Evolutionary conservation across 805 yeast species (phyloP), one percentile per base, ranked within the genome.

Genomic region (Yarrowia alimentaria): DNA sequence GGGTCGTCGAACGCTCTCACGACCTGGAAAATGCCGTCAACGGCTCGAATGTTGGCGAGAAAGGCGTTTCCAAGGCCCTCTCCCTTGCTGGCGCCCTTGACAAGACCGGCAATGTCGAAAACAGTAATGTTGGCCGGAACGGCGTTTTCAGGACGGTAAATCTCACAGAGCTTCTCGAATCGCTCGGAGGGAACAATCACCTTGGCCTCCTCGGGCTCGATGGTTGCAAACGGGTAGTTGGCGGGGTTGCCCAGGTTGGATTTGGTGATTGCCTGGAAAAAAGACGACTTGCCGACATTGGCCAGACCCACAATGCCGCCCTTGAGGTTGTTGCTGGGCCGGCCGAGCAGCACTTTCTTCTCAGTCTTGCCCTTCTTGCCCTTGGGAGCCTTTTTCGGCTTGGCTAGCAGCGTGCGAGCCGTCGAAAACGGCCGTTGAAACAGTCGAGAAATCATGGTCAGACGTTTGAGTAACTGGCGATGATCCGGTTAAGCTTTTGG

Each of bases 61-160:
- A 82, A 82, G 37, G 83, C 80, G 67, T 82, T 82, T n/a, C 89
- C 89, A 51, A 82, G 69, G 4, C 89, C 89, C 54, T 79, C 83
- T 35, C 87, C 87, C 33, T 69, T 67, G 16, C 78, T 71, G 9
- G 84, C 79, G 56, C 84, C 83, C 56, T 79, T 70, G 14, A 82
- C 81, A 37, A 82, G 71, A 7, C 89, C 87, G 4, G 87, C 87
- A 57, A 82, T 82, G 61, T 82, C 89, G 55, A 73, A 80, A 11
- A 82, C 71, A 29, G 79, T 78, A 53, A 81, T 67, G 12, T 71
- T 68, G 0, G 85, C 74, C 5, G 83, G 82, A 6, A 81, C 67
- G 42, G 70, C 69, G n/a, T 55, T 38, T 34, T 67, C 65, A 0
- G 86, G 79, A 13, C 65, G 61, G 60, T 78, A 81, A 10, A 80